Evolutionary conservation across 805 yeast species (phyloP), one percentile per base, ranked within the genome.

Genomic region (Candida adriatica): DNA sequence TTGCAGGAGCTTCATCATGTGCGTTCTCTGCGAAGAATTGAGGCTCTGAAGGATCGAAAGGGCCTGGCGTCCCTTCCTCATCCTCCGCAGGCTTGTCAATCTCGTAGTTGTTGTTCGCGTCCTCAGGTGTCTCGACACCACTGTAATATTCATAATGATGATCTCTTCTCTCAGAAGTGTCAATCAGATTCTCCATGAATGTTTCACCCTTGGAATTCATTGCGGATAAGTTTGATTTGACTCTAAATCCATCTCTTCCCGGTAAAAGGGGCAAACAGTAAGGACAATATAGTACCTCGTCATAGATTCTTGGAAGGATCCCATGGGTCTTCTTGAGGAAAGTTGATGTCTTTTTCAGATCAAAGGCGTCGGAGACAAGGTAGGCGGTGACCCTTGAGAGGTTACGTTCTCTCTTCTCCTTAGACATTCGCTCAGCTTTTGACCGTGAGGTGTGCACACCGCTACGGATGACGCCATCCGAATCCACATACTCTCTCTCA

Each of bases 41-140:
- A 0, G 96, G 96, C 51, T 87, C 96, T 11, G 87, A 75, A 0
- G 96, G 96, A 53, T 87, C 86, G 54, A 85, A 84, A n/a, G 79
- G 76, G 18, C 63, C 69, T 27, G 62, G 39, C 6, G 42, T 45
- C 1, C 43, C 45, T 24, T 44, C 52, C 27, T 50, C 54, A 28
- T 46, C 48, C 10, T 48, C 49, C 2, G 47, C 49, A 11, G 49
- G 41, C 41, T 51, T 52, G 30, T 56, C 61, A 24, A 61, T 46
- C 28, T 56, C 66, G 37, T 56, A 61, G 36, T 57, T 61, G 38
- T 55, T 69, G 36, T 64, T 63, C 15, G 69, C 70, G 48, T 73
- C 76, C 39, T 69, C 79, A 1, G 73, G 69, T 0, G 79, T 73
- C 35, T 65, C 67, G 10, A 88, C 51, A 8, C 94, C 94, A 8